Percentiles rank a stretch among this genome's conserved stretches.
phyloP scores from a whole-genome alignment of 805 yeast species.

The Saccharomycopsis oosterbeekiorum region DNA sequence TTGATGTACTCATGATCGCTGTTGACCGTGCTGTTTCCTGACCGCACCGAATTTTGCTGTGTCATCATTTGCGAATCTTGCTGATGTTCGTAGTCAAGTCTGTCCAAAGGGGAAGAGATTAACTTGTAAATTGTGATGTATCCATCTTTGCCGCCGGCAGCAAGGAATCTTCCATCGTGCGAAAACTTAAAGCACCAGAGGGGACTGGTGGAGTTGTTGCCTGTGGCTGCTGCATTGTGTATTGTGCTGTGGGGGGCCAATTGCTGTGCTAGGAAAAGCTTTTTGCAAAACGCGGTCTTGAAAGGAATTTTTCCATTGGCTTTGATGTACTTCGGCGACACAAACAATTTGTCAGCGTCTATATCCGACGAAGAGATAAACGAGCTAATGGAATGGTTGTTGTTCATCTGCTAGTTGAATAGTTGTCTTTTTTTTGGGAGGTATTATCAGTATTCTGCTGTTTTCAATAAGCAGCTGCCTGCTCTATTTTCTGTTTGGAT shows the following conservation, averaged over 20 bases:
- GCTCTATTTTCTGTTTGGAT: too few relatives aligned
- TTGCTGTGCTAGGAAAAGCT: slow-evolving; percentile 17
- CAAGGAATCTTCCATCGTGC: slow-evolving; percentile 71
- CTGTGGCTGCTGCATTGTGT: background rate
- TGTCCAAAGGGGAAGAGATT: slow-evolving; percentile 58
- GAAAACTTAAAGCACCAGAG: slow-evolving; percentile 71
- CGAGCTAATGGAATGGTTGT: background rate
- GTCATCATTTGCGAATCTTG: background rate
- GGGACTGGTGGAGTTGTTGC: slow-evolving; percentile 27
- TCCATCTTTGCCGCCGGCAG: slow-evolving; percentile 75
- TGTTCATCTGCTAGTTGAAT: too few relatives aligned
- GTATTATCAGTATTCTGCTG: too few relatives aligned
- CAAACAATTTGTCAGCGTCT: slow-evolving; percentile 14
- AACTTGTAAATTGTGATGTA: slow-evolving; percentile 70
- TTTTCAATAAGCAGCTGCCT: too few relatives aligned
- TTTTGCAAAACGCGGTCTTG: slow-evolving; percentile 5
- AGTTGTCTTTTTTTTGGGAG: too few relatives aligned
- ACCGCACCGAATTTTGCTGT: background rate
- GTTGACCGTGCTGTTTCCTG: background rate
- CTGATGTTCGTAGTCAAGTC: slow-evolving; percentile 35
- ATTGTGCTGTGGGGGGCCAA: slow-evolving; percentile 4
- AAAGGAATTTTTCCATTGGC: background rate
- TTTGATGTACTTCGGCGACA: slow-evolving; percentile 17
- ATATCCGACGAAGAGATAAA: slow-evolving; percentile 1
- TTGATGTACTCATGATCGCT: background rate